Evolutionary conservation across 495 filamentous ascomycete genomes (phyloP).

Genomic region (Barbatosphaeria neglecta): DNA sequence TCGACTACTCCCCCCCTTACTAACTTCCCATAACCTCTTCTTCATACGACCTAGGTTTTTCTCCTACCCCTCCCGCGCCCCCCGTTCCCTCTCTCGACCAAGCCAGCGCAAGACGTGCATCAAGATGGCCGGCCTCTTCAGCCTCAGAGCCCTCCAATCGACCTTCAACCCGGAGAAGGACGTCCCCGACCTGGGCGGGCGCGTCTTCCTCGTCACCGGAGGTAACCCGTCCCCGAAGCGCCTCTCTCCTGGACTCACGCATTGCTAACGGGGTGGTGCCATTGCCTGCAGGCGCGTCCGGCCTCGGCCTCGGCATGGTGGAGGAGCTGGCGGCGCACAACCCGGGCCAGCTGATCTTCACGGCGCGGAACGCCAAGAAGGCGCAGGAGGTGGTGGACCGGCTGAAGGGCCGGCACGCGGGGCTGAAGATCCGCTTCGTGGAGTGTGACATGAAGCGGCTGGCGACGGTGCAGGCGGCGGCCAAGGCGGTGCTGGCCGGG

Average conservation of each 20-base stretch:
- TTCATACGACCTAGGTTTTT: too few relatives aligned
- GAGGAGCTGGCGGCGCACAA: conserved; percentile 15
- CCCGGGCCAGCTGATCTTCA: conserved; percentile 6
- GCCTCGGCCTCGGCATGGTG: conserved; percentile 38
- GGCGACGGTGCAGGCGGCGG: conserved; percentile 24
- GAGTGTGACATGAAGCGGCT: conserved; percentile 26
- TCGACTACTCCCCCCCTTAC: too few relatives aligned
- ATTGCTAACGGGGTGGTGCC: conserved; percentile 1
- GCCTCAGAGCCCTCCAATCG: not conserved
- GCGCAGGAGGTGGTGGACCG: not conserved
- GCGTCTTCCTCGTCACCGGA: conserved; percentile 24
- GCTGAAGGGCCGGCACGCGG: not conserved
- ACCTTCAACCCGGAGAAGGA: conserved; percentile 1
- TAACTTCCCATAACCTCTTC: too few relatives aligned
- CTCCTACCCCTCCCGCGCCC: too few relatives aligned
- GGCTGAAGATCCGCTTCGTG: conserved; percentile 10
- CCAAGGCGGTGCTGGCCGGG: conserved; percentile 16
- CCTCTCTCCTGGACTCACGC: not conserved
- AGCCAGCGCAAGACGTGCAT: not conserved
- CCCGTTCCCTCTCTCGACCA: not conserved
- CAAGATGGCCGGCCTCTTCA: too few relatives aligned
- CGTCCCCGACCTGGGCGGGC: conserved; percentile 11
- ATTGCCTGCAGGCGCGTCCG: conserved; percentile 21
- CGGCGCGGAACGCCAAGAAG: not conserved
- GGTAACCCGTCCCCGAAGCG: conserved; percentile 23